Base-by-base conservation (phyloP, 2,329 filamentous ascomycete genomes). In the Cytospora piceicola region DNA sequence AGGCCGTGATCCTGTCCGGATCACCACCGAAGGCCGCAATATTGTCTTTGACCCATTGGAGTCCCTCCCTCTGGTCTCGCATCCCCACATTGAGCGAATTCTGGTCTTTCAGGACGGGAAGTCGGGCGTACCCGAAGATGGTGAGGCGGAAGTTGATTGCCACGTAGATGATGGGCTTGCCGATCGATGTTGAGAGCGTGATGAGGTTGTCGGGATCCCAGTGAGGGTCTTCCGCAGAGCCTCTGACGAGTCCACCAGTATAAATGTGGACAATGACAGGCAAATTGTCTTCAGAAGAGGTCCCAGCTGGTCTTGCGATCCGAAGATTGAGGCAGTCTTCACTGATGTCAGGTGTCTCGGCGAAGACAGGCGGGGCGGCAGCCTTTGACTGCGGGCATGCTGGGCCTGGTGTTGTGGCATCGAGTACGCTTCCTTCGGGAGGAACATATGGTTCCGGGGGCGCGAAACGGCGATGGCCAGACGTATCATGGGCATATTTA, bases 51-150 rank as follows among this genome's bases (percentile, higher is more conserved):
- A 75, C 64, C 73, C 73, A 75, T 51, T 74, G 68, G 20, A 72
- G 58, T 0, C 68, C 73, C 7, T 68, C 69, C 7, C 72, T 57
- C 58, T 73, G 72, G 42, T 73, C 73, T 53, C 68, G 61, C 68
- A 75, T 71, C 7, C 73, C 71, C 3, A 71, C 69, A 30, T 75
- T 73, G 32, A 74, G 42, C 0, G 72, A 73, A 32, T 72, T 73
- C 51, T 73, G 65, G 4, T 73, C 68, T 53, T 72, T 69, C 2
- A 77, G 67, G 1, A 67, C 55, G 0, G 68, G 68, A 0, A 74
- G 69, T 0, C 68, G 66, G 0, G 72, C 71, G 54, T 76, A 77
- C 0, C 75, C 75, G 55, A 76, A 77, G 36, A 75, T 74, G 0
- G 69, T 73, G 0, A 76, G 49, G 3, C 74, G 70, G 42, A 73